phyloP scores from a whole-genome alignment of 2,329 filamentous ascomycete genomes.

The Cladosporium sphaerospermum region DNA sequence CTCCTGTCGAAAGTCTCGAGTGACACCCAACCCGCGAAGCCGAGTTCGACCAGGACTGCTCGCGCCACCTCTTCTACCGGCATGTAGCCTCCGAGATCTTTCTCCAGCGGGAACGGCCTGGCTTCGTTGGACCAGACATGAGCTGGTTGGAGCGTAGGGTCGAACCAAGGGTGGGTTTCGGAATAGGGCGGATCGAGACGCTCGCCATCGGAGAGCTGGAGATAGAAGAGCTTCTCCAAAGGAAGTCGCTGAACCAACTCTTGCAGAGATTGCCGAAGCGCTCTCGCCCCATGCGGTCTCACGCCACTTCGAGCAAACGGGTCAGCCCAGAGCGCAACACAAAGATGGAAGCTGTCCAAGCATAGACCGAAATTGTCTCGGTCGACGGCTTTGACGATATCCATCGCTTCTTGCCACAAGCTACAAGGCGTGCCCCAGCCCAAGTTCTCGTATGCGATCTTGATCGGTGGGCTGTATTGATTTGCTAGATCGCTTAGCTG shows the following conservation, averaged over 20 bases:
- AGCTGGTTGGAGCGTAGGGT: constrained; percentile 1
- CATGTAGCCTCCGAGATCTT: constrained; percentile 7
- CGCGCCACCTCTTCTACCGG: constrained; percentile 4
- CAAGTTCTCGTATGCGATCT: constrained; percentile 32
- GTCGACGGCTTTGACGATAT: constrained; percentile 24
- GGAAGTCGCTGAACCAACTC: constrained; percentile 23
- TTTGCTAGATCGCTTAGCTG: constrained; percentile 22
- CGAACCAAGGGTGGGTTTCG: constrained; percentile 1
- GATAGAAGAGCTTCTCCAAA: constrained; percentile 30
- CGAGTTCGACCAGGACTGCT: constrained; percentile 3
- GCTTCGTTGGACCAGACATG: constrained; percentile 12
- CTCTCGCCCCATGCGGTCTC: background rate
- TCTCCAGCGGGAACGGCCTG: constrained; percentile 5
- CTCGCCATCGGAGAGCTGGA: constrained; percentile 34
- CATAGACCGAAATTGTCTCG: constrained; percentile 34
- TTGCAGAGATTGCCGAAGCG: constrained; percentile 14
- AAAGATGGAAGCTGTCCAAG: constrained; percentile 33
- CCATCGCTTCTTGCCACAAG: constrained; percentile 30
- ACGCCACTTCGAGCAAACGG: constrained; percentile 20
- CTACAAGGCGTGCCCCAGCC: constrained; percentile 30
- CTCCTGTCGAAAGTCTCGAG: constrained; percentile 8
- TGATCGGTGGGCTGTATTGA: constrained; percentile 2
- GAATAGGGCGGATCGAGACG: constrained; percentile 25
- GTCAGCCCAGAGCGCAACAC: constrained; percentile 31
- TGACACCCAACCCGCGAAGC: background rate